phyloP scores from a whole-genome alignment of 306 rosid genomes.

The Rosa lucieae region DNA sequence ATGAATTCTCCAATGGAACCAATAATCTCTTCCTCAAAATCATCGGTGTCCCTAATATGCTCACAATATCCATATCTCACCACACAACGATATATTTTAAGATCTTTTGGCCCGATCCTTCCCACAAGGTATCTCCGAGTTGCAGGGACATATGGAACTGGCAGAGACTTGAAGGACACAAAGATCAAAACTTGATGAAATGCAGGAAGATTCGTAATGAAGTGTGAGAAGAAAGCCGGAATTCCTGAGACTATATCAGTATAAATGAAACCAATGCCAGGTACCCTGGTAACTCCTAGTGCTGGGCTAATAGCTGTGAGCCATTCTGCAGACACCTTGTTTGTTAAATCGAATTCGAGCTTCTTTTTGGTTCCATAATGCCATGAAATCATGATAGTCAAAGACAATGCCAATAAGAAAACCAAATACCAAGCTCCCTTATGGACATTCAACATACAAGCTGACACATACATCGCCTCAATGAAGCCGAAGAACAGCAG shows the following conservation, averaged over 20 bases:
- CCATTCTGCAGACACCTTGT: conserved; percentile 81
- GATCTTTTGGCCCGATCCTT: conserved; percentile 58
- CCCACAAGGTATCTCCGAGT: conserved; percentile 72
- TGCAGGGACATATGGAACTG: conserved; percentile 58
- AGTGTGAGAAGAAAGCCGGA: conserved; percentile 89
- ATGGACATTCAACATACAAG: conserved; percentile 66
- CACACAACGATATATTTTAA: conserved; percentile 70
- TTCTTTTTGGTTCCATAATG: conserved; percentile 82
- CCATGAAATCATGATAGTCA: conserved; percentile 77
- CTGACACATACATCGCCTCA: conserved; percentile 62
- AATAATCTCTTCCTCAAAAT: conserved; percentile 80
- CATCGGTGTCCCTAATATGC: conserved; percentile 50
- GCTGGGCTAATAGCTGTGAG: conserved; percentile 56
- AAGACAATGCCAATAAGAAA: conserved; percentile 46
- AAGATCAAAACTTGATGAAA: conserved; percentile 75
- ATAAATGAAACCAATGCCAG: conserved; percentile 81
- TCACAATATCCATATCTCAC: conserved; percentile 77
- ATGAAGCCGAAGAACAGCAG: conserved; percentile 56
- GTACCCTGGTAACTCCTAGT: conserved; percentile 72
- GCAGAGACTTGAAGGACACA: conserved; percentile 73
- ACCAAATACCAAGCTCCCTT: conserved; percentile 78
- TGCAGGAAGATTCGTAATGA: conserved; percentile 78
- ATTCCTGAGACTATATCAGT: conserved; percentile 68
- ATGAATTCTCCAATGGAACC: conserved; percentile 73
- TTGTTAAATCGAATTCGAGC: conserved; percentile 66